Conservation (phyloP, 805 yeast species). For the Suhomyces emberorum region DNA sequence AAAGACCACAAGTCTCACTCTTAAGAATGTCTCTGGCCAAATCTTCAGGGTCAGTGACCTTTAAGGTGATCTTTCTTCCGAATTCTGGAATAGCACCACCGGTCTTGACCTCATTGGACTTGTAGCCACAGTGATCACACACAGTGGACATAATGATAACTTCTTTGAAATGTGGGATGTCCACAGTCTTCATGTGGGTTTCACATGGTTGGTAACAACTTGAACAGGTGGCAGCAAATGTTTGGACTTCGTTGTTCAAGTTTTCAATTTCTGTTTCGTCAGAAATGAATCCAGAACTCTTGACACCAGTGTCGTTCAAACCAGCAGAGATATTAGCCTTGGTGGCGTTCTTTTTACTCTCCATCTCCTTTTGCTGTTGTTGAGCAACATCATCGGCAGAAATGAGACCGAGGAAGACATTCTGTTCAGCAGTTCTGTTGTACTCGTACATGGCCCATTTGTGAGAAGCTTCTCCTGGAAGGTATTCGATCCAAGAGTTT, state of each 20-base stretch:
- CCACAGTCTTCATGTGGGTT: conserved; percentile 95
- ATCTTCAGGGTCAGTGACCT: conserved; percentile 87
- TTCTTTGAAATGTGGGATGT: conserved; percentile 97
- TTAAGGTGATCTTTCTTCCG: conserved; percentile 72
- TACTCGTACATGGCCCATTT: conserved; percentile 88
- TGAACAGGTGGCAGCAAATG: conserved; percentile 90
- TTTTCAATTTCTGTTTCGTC: conserved; percentile 83
- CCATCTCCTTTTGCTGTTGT: conserved; percentile 46
- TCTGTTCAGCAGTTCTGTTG: conserved; percentile 82
- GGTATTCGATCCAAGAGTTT: conserved; percentile 90
- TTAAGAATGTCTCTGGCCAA: conserved; percentile 90
- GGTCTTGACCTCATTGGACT: conserved; percentile 95
- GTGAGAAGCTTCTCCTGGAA: conserved; percentile 83
- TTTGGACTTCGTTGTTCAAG: conserved; percentile 85
- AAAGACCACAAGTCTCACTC: conserved; percentile 87
- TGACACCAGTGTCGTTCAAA: conserved; percentile 29
- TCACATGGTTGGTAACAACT: conserved; percentile 78
- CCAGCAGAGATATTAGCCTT: conserved; percentile 29
- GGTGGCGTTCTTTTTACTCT: conserved; percentile 40
- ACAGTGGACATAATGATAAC: conserved; percentile 94
- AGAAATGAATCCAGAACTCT: conserved; percentile 56
- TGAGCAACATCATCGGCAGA: conserved; percentile 62
- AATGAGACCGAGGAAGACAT: conserved; percentile 76
- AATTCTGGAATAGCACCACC: conserved; percentile 93
- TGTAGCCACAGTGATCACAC: conserved; percentile 91